These are phyloP conservation scores for Hypoxylon cercidicola DNA, from an alignment of 495 filamentous ascomycete species.

Conservation along the genomic window DNA sequence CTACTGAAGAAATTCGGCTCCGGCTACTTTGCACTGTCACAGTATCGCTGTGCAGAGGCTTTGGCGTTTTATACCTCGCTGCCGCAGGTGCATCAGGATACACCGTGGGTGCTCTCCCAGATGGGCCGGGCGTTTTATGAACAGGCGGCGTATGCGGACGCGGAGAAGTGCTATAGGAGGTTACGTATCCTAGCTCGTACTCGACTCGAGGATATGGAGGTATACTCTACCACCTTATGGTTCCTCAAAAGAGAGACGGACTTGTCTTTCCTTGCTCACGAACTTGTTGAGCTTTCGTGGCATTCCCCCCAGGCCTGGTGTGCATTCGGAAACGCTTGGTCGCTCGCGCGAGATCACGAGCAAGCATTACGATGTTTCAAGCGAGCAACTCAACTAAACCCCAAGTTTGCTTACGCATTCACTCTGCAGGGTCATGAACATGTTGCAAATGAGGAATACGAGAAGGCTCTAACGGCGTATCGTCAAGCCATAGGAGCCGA, in stretches of 20 bases:
- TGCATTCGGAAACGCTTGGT: conserved; percentile 93
- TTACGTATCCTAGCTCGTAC: conserved; percentile 80
- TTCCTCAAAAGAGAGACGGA: conserved; percentile 92
- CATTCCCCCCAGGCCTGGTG: conserved; percentile 96
- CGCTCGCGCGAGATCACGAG: conserved; percentile 93
- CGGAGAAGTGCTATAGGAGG: conserved; percentile 83
- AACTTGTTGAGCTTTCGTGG: conserved; percentile 84
- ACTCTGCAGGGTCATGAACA: conserved; percentile 97
- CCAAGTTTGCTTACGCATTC: conserved; percentile 92
- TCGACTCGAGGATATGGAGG: conserved; percentile 91
- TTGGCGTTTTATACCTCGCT: conserved; percentile 75
- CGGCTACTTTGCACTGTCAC: conserved; percentile 78
- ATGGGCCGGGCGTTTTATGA: conserved; percentile 92
- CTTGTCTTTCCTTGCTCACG: conserved; percentile 89
- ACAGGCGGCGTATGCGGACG: conserved; percentile 81
- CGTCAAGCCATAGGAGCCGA: conserved; percentile 85
- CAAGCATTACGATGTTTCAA: conserved; percentile 96
- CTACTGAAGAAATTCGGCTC: conserved; percentile 83
- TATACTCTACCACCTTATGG: conserved; percentile 98
- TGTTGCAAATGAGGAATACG: conserved; percentile 95
- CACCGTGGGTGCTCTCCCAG: conserved; percentile 93
- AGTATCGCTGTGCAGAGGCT: conserved; percentile 81
- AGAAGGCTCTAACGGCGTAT: conserved; percentile 89
- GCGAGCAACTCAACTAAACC: conserved; percentile 87
- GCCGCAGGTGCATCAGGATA: conserved; percentile 81